Evolutionary conservation across 495 filamentous ascomycete species (phyloP), one percentile per base, ranked within the genome.

Genomic region (Aspergillus sclerotioniger): DNA sequence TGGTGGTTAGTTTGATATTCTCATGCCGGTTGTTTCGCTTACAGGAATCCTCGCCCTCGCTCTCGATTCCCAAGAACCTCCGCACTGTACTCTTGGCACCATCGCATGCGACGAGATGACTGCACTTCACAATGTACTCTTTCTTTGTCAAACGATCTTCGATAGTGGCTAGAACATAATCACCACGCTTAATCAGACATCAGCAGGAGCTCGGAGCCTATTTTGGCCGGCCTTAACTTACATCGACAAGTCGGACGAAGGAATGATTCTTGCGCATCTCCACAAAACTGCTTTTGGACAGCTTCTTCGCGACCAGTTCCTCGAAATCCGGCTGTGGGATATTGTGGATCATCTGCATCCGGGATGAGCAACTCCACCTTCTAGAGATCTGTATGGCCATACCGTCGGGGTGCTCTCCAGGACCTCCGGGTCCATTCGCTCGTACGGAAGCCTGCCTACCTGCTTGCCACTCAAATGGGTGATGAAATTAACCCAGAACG

Each of bases 21-120:
- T 25, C 35, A 4, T 19, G 10, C 16, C n/a, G 37, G 43, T 6
- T 60, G 41, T 47, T 20, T 47, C 29, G 51, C 66, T 56, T 33
- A 71, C 66, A 65, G n/a, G 64, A 62, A 45, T 71, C 72, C 51
- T 74, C 75, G 33, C 73, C 73, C 32, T 78, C 73, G 54, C 66
- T 67, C 19, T 65, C 56, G 12, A 78, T 67, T 0, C 65, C 65
- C 6, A 78, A 55, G 32, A 58, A 46, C 12, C 59, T 50, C 46
- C 75, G 59, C 10, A 78, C 73, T 31, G 56, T 55, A 45, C 75
- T 77, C 59, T 62, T 78, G 2, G 59, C 65, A 7, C 70, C 70
- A 61, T 78, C 72, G 41, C 74, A 76, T 5, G 60, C 72, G n/a
- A 76, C 61, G 1, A 76, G 56, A 56, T 72, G 60, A 8, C 43